Base-by-base conservation (phyloP, 2,329 filamentous ascomycete genomes). In the Ciborinia camelliae region DNA sequence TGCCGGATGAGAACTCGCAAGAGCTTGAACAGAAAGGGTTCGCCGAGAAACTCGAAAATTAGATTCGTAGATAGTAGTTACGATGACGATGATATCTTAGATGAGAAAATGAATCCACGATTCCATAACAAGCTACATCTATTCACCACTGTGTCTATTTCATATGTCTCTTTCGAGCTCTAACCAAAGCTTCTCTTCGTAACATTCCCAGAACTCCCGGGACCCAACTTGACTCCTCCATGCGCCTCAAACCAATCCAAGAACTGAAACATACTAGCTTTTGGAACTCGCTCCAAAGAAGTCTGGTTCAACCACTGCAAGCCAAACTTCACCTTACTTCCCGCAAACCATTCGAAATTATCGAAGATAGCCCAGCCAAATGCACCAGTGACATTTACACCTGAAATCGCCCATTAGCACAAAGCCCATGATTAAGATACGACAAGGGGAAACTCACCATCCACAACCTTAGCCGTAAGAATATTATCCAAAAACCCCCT, bases 291-390 rank as follows among this genome's bases (percentile, higher is more conserved):
- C 62, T 73, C 71, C 55, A 70, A 51, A 55, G 48, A 78, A 20
- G 76, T 51, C 10, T 78, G 73, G 68, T 82, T 81, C 39, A 72
- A 37, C 54, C 71, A 72, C 53, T 72, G 71, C 50, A 73, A 3
- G 1, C 71, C 71, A 52, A 73, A 73, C 30, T 69, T 72, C 2
- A 69, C 68, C 12, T 63, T 62, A 35, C 39, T 66, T 3, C 71
- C 71, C 4, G 54, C 23, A 35, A 90, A 89, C 71, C 72, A 73
- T 57, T 73, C 72, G 32, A 73, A 68, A 50, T 73, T 73, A 60
- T 96, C 91, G 82, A 94, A 84, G 67, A 96, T 83, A 73, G 88
- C 90, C 91, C 91, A 96, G n/a, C 89, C 91, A 80, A 94, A 87
- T 77, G 94, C 95, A 8, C 88, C 91, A 70, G 84, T 82, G 63